Percentiles rank a stretch among this genome's conserved stretches.
These are phyloP conservation scores for Fistulinella cinereoalba DNA, from an alignment of 1,284 basidiomycete species.

Conservation along the genomic window DNA sequence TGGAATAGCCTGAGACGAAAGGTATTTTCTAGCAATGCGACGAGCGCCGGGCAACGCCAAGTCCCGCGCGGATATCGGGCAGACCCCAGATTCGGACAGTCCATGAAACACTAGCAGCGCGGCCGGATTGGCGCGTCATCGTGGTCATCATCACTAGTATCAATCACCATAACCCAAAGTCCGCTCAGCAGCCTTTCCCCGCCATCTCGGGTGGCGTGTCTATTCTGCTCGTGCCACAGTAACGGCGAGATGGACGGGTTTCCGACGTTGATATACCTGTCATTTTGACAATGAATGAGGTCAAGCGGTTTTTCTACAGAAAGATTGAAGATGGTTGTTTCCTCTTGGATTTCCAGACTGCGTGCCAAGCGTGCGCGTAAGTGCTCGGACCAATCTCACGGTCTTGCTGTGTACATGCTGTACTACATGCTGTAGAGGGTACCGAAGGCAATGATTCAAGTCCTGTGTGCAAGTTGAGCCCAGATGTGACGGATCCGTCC, in stretches of 20 bases:
- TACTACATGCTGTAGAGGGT: conserved; percentile 24
- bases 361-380: background rate
- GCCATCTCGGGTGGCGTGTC: too few species aligned
- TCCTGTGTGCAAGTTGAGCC: conserved; percentile 15
- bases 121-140: too few species aligned
- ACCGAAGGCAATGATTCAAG: background rate
- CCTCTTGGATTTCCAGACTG: background rate
- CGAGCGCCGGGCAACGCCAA: background rate
- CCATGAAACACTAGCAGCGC: too few species aligned
- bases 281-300: too few species aligned
- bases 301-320: too few species aligned
- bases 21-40: background rate
- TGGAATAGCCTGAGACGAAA: background rate
- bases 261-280: too few species aligned
- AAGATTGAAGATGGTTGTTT: background rate
- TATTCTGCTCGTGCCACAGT: too few species aligned
- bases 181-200: too few species aligned
- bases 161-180: too few species aligned
- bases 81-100: too few species aligned
- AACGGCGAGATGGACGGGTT: too few species aligned
- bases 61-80: background rate
- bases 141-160: too few species aligned
- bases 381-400: background rate
- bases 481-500: background rate
- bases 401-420: conserved; percentile 19